phyloP scores from a whole-genome alignment of 768 basidiomycete species.

The Lentinula aciculospora region DNA sequence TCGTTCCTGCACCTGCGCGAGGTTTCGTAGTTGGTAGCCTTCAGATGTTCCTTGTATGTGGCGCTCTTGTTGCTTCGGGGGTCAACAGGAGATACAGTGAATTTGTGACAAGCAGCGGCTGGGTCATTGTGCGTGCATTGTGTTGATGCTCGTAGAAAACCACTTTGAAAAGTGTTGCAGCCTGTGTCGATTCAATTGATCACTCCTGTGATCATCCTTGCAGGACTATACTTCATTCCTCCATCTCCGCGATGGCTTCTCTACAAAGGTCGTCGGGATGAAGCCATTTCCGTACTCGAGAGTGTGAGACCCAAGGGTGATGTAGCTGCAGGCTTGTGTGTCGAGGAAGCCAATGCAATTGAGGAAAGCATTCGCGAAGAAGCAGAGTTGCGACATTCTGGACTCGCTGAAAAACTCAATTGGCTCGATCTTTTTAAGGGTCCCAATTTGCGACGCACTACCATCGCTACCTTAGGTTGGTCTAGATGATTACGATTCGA shows the following conservation, averaged over 20 bases:
- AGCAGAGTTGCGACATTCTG: not conserved
- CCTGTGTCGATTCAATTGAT: slow-evolving; percentile 2
- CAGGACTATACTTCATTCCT: slow-evolving; percentile 5
- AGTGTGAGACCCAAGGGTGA: slow-evolving; percentile 4
- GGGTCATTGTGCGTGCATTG: slow-evolving; percentile 4
- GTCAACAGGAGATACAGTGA: slow-evolving; percentile 1
- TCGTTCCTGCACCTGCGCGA: not conserved
- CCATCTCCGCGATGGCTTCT: slow-evolving; percentile 6
- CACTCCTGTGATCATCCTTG: slow-evolving; percentile 1
- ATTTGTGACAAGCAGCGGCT: slow-evolving; percentile 1
- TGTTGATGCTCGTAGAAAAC: not conserved
- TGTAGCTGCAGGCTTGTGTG: slow-evolving; percentile 5
- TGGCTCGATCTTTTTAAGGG: slow-evolving; percentile 6
- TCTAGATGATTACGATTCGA: not conserved
- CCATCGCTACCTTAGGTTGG: slow-evolving; percentile 2
- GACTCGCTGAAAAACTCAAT: not conserved
- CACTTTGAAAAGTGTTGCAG: not conserved
- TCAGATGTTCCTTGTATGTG: slow-evolving; percentile 6
- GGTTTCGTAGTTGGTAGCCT: slow-evolving; percentile 6
- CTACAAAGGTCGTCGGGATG: slow-evolving; percentile 5
- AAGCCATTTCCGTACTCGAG: slow-evolving; percentile 3
- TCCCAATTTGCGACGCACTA: slow-evolving; percentile 1
- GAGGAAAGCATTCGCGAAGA: slow-evolving; percentile 7
- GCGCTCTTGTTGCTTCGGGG: slow-evolving; percentile 1
- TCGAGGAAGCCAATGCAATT: slow-evolving; percentile 3